phyloP scores from a whole-genome alignment of 1,139 yeast species.

The Suhomyces bolitotheri region DNA sequence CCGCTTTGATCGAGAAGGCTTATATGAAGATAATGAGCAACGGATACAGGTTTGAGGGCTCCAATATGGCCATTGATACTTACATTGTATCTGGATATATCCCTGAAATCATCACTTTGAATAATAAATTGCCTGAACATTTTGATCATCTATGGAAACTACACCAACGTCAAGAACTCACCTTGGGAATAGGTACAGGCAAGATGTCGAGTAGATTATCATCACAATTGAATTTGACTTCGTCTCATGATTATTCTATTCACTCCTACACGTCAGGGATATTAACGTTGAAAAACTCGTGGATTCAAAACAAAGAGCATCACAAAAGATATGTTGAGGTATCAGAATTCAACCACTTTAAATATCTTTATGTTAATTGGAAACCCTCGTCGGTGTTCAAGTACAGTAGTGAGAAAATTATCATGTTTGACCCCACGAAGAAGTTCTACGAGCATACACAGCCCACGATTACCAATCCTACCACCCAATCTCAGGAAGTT shows the following conservation, averaged over 20 bases:
- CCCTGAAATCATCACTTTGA: conserved; percentile 57
- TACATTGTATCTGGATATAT: conserved; percentile 69
- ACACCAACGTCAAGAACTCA: conserved; percentile 33
- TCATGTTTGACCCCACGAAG: conserved; percentile 29
- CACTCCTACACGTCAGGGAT: conserved; percentile 19
- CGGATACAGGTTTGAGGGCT: conserved; percentile 69
- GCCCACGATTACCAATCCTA: conserved; percentile 41
- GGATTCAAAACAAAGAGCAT: conserved; percentile 28
- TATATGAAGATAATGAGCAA: conserved; percentile 60
- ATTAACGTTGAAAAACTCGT: conserved; percentile 54
- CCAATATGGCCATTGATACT: conserved; percentile 78
- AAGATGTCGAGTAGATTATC: conserved; percentile 40
- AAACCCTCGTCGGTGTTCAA: conserved; percentile 40
- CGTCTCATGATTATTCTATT: conserved; percentile 71
- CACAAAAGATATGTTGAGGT: conserved; percentile 21
- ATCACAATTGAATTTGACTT: conserved; percentile 40
- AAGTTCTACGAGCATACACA: conserved; percentile 48
- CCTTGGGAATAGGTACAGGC: conserved; percentile 74
- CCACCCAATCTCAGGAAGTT: conserved; percentile 30
- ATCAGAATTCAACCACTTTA: conserved; percentile 48
- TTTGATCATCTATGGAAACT: conserved; percentile 36
- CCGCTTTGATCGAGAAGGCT: conserved; percentile 77
- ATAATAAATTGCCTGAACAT: conserved; percentile 24
- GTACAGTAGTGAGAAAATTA: conserved; percentile 29
- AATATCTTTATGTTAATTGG: conserved; percentile 70